These are phyloP conservation scores for Boletus mariae DNA, from an alignment of 1,284 basidiomycete genomes.

Conservation along the genomic window DNA sequence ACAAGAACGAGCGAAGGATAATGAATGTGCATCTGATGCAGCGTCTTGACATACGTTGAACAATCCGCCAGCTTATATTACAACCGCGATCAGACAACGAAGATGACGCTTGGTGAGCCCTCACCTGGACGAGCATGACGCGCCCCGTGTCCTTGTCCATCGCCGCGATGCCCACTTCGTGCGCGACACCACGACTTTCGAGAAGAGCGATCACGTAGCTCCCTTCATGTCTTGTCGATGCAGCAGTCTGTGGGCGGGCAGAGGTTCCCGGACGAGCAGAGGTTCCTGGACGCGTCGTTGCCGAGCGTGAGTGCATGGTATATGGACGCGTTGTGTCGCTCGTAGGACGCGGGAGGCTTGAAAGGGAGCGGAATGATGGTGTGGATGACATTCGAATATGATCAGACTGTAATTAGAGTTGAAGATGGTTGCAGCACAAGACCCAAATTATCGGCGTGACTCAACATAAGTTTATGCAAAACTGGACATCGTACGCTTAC, in stretches of 20 bases:
- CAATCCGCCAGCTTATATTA: slow-evolving; percentile 67
- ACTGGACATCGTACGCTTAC: no score
- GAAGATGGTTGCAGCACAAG: background rate
- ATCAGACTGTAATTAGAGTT: no score
- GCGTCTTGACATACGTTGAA: slow-evolving; percentile 81
- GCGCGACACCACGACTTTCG: slow-evolving; percentile 70
- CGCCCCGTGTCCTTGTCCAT: slow-evolving; percentile 78
- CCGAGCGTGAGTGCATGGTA: slow-evolving; percentile 45
- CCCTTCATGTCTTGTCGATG: slow-evolving; percentile 54
- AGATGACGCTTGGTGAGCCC: slow-evolving; percentile 1
- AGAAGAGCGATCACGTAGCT: slow-evolving; percentile 65
- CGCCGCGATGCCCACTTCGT: slow-evolving; percentile 83
- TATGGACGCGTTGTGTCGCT: slow-evolving; percentile 30
- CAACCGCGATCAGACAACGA: background rate
- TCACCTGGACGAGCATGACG: slow-evolving; percentile 69
- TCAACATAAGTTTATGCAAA: no score
- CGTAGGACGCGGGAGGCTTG: slow-evolving; percentile 14
- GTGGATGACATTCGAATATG: slow-evolving; percentile 12
- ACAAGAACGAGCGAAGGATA: slow-evolving; percentile 70
- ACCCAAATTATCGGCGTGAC: no score
- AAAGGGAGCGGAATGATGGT: slow-evolving; percentile 11
- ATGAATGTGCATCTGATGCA: slow-evolving; percentile 82
- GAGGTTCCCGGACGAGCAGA: slow-evolving; percentile 22
- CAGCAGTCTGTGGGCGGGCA: slow-evolving; percentile 55
- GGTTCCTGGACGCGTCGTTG: slow-evolving; percentile 56